Percentiles rank a stretch among this genome's conserved stretches.
Evolutionary conservation across 306 rosid species (phyloP).

Genomic region (Glycine tomentella): DNA sequence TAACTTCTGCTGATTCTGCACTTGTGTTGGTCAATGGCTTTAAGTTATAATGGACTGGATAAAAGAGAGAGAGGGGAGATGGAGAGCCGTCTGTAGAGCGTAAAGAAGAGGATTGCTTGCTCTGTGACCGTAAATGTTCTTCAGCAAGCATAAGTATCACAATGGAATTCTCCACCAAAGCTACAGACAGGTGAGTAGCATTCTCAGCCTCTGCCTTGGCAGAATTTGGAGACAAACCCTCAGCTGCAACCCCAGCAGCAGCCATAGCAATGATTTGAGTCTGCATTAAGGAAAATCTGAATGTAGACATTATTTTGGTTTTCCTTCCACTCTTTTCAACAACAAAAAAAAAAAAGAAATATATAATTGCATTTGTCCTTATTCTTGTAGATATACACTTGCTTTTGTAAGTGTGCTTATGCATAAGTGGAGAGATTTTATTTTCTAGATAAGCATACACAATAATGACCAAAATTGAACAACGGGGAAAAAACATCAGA

Average conservation of each 20-base stretch:
- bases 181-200: constrained; percentile 94
- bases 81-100: constrained; percentile 66
- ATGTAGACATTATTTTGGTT: constrained; percentile 52
- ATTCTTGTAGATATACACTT: constrained; percentile 24
- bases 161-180: constrained; percentile 93
- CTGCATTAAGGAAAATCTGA: constrained; percentile 67
- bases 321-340: constrained; percentile 33
- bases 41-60: constrained; percentile 61
- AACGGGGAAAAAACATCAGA: neutral
- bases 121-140: constrained; percentile 94
- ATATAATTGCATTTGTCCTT: constrained; percentile 19
- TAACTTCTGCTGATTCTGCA: constrained; percentile 58
- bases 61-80: constrained; percentile 83
- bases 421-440: constrained; percentile 20
- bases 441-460: constrained; percentile 13
- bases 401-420: constrained; percentile 14
- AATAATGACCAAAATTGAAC: constrained; percentile 30
- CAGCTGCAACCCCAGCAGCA: constrained; percentile 96
- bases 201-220: constrained; percentile 92
- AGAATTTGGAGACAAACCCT: constrained; percentile 81
- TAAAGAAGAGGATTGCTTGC: constrained; percentile 73
- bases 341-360: constrained; percentile 22
- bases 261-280: constrained; percentile 96
- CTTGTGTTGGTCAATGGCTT: constrained; percentile 43
- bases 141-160: constrained; percentile 99